Evolutionary conservation across 352 stramenopile genomes (phyloP), one percentile per base, ranked within the genome.

Genomic region (Elongisporangium prolatum): DNA sequence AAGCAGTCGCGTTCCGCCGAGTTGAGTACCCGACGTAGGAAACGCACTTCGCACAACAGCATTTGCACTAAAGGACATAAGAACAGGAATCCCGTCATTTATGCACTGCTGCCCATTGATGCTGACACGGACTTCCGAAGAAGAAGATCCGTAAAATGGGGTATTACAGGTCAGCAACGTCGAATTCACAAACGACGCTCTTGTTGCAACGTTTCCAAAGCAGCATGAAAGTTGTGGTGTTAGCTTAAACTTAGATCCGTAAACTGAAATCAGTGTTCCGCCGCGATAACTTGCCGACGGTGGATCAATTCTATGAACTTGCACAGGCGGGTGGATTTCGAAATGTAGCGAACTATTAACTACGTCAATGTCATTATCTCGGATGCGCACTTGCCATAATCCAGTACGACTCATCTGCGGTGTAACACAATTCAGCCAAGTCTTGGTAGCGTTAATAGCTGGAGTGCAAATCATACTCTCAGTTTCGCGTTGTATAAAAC

Each of bases 131-230:
- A 96, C 47, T 11, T 21, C 34, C 10, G 69, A 63, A 2, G 20
- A 55, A 0, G 51, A 52, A 21, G 61, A 48, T 14, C 67, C 69
- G 24, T 74, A 60, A 28, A 57, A 54, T 22, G 84, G 82, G 1
- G 84, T 75, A 1, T 55, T 56, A 52, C 88, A 96, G 24, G 75
- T 63, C 4, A 95, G 51, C 21, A 68, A 13, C 48, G 84, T 84
- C 1, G 72, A 57, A 34, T 93, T 96, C 17, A 86, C 64, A 56
- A 90, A 91, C 1, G 71, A 75, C 22, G 82, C 84, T 50, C 69
- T 63, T 5, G 89, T 74, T 0, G 52, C 61, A n/a, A 63, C 50
- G 13, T 68, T 60, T 22, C 68, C 71, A 65, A 96, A 94, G 44
- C 81, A 88, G 49, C 88, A 96, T 5, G 75, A 69, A 0, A 95